Conservation (phyloP, 2,329 filamentous ascomycete genomes). For the Fusarium longipes region DNA sequence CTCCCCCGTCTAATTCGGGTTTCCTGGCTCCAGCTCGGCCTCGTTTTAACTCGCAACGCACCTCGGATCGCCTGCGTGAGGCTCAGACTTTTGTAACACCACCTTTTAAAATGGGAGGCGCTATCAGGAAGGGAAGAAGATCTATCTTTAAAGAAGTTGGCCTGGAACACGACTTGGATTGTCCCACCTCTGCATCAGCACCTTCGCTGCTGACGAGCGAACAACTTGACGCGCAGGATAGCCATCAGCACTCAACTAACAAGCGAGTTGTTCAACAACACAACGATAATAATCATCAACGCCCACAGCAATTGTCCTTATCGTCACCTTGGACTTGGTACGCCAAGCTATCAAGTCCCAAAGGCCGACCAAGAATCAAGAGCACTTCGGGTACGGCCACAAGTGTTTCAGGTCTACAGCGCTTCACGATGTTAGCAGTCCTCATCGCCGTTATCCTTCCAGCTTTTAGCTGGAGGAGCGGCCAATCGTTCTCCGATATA, state of each 20-base stretch:
- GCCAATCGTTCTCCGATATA: constrained; percentile 53
- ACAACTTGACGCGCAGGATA: constrained; percentile 33
- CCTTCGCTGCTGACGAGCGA: constrained; percentile 26
- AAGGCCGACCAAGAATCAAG: constrained; percentile 57
- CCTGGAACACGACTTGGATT: constrained; percentile 53
- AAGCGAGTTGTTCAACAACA: constrained; percentile 18
- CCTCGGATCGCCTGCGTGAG: constrained; percentile 64
- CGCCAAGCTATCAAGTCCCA: constrained; percentile 54
- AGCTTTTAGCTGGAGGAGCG: constrained; percentile 56
- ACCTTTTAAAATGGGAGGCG: constrained; percentile 56
- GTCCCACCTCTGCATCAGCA: constrained; percentile 29
- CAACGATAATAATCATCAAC: constrained; percentile 12
- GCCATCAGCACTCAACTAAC: constrained; percentile 48
- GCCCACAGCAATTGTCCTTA: constrained; percentile 28
- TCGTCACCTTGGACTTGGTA: constrained; percentile 55
- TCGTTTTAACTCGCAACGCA: constrained; percentile 62
- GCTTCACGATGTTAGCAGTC: constrained; percentile 60
- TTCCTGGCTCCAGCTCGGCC: constrained; percentile 53
- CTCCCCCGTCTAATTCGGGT: constrained; percentile 33
- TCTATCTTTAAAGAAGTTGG: constrained; percentile 66
- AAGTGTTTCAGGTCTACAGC: constrained; percentile 55
- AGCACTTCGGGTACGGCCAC: constrained; percentile 58
- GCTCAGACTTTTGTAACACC: constrained; percentile 54
- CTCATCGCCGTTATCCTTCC: constrained; percentile 64
- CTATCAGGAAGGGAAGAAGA: constrained; percentile 61